Percentiles rank a stretch among this genome's conserved stretches.
Conservation (phyloP, 805 yeast species). For the Candida ficus region DNA sequence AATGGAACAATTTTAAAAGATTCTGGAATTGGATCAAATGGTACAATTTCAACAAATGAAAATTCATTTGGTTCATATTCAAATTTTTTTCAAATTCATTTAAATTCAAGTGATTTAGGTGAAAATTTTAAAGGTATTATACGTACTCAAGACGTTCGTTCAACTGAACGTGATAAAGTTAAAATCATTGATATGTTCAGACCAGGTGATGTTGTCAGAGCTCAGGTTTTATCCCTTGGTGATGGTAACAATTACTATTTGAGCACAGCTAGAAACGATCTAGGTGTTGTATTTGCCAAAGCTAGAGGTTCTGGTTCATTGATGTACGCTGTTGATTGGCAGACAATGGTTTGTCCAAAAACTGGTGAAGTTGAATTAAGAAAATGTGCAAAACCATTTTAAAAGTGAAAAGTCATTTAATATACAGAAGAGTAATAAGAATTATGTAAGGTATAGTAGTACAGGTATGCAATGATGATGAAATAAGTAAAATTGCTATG, state of each 20-base stretch:
- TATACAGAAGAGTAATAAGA: no score
- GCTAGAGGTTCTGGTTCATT: constrained; percentile 64
- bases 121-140: constrained; percentile 86
- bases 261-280: constrained; percentile 82
- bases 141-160: constrained; percentile 81
- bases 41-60: constrained; percentile 32
- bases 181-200: constrained; percentile 71
- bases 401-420: no score
- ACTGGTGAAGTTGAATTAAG: constrained; percentile 75
- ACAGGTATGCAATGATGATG: no score
- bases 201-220: constrained; percentile 92
- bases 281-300: constrained; percentile 90
- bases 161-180: constrained; percentile 86
- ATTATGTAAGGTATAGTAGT: no score
- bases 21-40: constrained; percentile 61
- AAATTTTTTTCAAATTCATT: constrained; percentile 35
- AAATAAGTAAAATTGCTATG: no score
- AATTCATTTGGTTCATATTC: constrained; percentile 57
- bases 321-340: constrained; percentile 94
- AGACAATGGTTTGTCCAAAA: constrained; percentile 76
- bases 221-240: constrained; percentile 76
- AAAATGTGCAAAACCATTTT: constrained; percentile 89
- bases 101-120: constrained; percentile 66
- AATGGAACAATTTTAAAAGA: constrained; percentile 53
- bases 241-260: constrained; percentile 91